Conservation (phyloP, 768 basidiomycete species). For the Termitomyces sp. region DNA sequence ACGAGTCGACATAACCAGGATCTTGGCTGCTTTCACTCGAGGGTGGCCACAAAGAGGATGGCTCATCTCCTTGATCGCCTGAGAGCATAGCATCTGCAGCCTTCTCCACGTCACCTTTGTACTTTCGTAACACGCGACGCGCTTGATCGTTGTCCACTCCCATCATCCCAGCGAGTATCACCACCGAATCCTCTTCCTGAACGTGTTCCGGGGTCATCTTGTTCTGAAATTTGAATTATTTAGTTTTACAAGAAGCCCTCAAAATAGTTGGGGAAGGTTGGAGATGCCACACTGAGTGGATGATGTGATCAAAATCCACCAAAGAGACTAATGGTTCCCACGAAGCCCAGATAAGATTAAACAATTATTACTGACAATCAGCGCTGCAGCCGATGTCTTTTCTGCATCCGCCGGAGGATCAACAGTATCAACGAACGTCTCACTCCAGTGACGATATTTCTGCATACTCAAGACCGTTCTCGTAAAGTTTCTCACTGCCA, state of each 20-base stretch:
- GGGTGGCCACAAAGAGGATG: conserved; percentile 14
- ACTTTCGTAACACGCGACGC: conserved; percentile 52
- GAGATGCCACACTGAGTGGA: no score
- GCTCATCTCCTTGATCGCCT: conserved; percentile 39
- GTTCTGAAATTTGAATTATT: neutral
- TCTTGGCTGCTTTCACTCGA: conserved; percentile 13
- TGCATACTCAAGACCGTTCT: no score
- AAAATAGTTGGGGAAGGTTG: neutral
- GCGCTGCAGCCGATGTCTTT: no score
- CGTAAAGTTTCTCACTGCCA: no score
- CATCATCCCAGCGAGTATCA: conserved; percentile 28
- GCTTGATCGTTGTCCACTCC: conserved; percentile 35
- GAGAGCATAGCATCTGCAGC: conserved; percentile 48
- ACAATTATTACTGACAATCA: no score
- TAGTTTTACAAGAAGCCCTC: neutral
- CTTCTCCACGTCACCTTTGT: conserved; percentile 51
- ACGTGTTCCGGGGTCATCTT: conserved; percentile 19
- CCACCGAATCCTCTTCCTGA: conserved; percentile 25
- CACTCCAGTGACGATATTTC: no score
- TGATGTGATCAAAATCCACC: neutral
- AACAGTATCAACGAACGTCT: no score
- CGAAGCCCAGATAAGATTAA: neutral
- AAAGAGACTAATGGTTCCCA: neutral
- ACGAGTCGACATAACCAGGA: conserved; percentile 12
- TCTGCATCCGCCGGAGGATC: no score